Conservation (phyloP, 2,329 filamentous ascomycete species). For the Hymenoscyphus linearis region DNA sequence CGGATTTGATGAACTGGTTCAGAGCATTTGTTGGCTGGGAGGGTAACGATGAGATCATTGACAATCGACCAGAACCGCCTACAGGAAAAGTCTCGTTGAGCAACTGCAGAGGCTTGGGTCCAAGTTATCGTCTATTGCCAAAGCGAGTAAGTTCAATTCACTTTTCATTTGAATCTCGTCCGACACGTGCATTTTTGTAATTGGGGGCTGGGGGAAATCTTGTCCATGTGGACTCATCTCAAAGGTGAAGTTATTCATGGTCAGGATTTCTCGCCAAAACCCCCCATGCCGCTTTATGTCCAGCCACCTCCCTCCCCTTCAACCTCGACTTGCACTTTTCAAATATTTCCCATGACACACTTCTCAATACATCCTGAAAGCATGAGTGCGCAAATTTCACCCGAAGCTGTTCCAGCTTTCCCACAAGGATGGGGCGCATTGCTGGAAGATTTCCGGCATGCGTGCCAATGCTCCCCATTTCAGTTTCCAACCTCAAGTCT, state of each 20-base stretch:
- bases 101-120: slow-evolving; percentile 91
- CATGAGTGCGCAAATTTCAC: background rate
- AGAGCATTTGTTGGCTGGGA: slow-evolving; percentile 77
- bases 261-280: background rate
- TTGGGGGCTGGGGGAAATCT: background rate
- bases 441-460: background rate
- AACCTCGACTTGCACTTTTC: background rate
- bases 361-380: background rate
- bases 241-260: background rate
- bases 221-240: background rate
- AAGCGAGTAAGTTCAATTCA: slow-evolving; percentile 54
- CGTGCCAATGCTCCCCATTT: background rate
- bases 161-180: background rate
- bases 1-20: slow-evolving; percentile 85
- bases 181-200: background rate
- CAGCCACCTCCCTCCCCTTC: background rate
- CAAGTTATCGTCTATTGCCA: slow-evolving; percentile 88
- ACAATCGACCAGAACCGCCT: slow-evolving; percentile 71
- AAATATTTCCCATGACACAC: background rate
- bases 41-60: slow-evolving; percentile 69
- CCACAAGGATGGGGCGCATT: too few relatives aligned
- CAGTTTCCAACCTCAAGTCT: background rate
- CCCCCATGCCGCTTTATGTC: background rate
- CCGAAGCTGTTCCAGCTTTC: background rate
- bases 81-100: slow-evolving; percentile 83